A percentile compares a stretch with the other conserved stretches of the same genome.
Evolutionary conservation across 148 eudicot species (phyloP).

Genomic region (Rhododendron griersonianum): DNA sequence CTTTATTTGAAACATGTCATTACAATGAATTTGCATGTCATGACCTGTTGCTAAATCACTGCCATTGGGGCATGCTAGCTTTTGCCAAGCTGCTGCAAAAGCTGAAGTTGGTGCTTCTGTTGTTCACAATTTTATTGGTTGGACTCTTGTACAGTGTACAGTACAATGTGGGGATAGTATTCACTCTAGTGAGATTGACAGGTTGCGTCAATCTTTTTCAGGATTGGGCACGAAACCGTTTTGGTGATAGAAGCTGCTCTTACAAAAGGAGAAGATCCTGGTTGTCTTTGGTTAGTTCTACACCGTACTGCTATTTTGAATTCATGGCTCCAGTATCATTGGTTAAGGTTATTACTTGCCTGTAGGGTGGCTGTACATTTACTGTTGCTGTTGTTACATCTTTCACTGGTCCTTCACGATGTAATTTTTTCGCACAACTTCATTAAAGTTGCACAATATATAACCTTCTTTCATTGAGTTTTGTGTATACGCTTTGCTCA

Average conservation of each 20-base stretch:
- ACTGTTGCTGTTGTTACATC: neutral
- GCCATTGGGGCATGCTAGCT: no score
- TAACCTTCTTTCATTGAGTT: neutral
- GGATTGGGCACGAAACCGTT: slow-evolving; percentile 94
- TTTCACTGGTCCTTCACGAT: neutral
- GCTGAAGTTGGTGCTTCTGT: no score
- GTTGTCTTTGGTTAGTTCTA: slow-evolving; percentile 75
- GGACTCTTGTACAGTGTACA: no score
- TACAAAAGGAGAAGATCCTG: slow-evolving; percentile 92
- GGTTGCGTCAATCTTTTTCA: slow-evolving; percentile 17
- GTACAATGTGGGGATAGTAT: neutral
- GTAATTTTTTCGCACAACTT: neutral
- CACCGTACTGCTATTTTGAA: neutral
- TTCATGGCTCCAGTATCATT: neutral
- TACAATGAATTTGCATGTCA: no score
- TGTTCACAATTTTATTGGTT: no score
- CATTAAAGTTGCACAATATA: neutral
- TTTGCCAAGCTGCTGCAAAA: no score
- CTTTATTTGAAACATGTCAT: no score
- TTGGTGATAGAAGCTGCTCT: slow-evolving; percentile 88
- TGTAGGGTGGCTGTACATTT: neutral
- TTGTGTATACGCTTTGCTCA: no score
- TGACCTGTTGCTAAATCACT: no score
- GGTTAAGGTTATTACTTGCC: neutral
- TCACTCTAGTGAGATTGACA: slow-evolving; percentile 2